phyloP scores from a whole-genome alignment of 768 basidiomycete genomes.

The Pleurotus tuber-regium region DNA sequence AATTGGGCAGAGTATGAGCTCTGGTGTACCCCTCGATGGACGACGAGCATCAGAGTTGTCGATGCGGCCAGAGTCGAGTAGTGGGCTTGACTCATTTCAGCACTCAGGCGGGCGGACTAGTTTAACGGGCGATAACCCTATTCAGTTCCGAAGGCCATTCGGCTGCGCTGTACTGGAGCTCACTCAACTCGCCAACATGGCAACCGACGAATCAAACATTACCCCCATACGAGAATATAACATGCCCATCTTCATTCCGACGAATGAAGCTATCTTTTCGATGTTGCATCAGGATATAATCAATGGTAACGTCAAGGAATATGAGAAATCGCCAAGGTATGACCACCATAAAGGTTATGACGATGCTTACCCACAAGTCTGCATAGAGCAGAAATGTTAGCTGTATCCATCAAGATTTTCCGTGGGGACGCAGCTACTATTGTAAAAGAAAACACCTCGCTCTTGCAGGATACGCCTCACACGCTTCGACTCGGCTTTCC shows the following conservation, averaged over 20 bases:
- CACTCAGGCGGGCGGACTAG: slow-evolving; percentile 20
- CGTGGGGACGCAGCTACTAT: slow-evolving; percentile 77
- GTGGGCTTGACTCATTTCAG: slow-evolving; percentile 11
- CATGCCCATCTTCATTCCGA: slow-evolving; percentile 86
- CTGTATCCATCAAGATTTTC: slow-evolving; percentile 83
- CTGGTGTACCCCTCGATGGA: slow-evolving; percentile 40
- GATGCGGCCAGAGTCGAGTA: slow-evolving; percentile 28
- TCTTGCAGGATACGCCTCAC: slow-evolving; percentile 77
- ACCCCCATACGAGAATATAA: slow-evolving; percentile 69
- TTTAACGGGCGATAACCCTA: slow-evolving; percentile 31
- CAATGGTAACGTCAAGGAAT: slow-evolving; percentile 71
- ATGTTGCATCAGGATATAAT: slow-evolving; percentile 97
- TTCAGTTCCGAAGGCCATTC: slow-evolving; percentile 80
- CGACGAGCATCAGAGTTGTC: slow-evolving; percentile 58
- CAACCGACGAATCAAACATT: slow-evolving; percentile 60
- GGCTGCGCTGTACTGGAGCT: slow-evolving; percentile 95
- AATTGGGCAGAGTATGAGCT: slow-evolving; percentile 55
- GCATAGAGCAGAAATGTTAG: slow-evolving; percentile 79
- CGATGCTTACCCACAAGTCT: slow-evolving; percentile 6
- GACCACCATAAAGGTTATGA: not conserved
- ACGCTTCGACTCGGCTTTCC: slow-evolving; percentile 91
- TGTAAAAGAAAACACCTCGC: slow-evolving; percentile 78
- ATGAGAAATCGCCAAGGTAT: slow-evolving; percentile 78
- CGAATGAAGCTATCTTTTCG: slow-evolving; percentile 82
- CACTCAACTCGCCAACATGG: slow-evolving; percentile 61